A percentile compares a stretch with the other conserved stretches of the same genome.
These are phyloP conservation scores for Beauveria rudraprayagi DNA, from an alignment of 2,329 filamentous ascomycete genomes.

Conservation along the genomic window DNA sequence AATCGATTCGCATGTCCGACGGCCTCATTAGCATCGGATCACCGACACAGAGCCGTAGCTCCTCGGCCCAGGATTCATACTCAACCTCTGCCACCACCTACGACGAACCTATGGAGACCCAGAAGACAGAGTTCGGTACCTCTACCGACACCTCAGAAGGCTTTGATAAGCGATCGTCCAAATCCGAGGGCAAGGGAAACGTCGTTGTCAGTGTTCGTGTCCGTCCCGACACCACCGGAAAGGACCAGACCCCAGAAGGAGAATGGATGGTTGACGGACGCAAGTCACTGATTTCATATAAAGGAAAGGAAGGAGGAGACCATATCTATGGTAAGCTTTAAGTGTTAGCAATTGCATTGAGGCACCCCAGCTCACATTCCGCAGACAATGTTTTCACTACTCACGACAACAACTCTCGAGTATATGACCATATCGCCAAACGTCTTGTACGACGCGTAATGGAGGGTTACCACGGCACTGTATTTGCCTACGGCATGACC, in stretches of 20 bases:
- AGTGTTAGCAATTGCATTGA: background rate
- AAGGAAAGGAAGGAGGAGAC: constrained; percentile 83
- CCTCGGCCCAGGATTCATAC: constrained; percentile 86
- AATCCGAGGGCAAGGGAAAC: constrained; percentile 77
- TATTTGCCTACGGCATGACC: constrained; percentile 98
- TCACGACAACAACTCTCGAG: constrained; percentile 86
- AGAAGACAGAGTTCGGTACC: constrained; percentile 19
- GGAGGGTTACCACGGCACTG: constrained; percentile 97
- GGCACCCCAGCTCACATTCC: constrained; percentile 15
- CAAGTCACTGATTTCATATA: constrained; percentile 72
- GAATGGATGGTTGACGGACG: constrained; percentile 92
- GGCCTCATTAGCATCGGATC: constrained; percentile 71
- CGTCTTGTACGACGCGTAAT: constrained; percentile 91
- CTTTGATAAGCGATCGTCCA: constrained; percentile 41
- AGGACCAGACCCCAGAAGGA: constrained; percentile 55
- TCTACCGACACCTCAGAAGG: constrained; percentile 22
- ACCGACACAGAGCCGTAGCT: constrained; percentile 80
- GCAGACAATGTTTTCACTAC: constrained; percentile 93
- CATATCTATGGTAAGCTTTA: constrained; percentile 72
- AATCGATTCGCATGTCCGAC: constrained; percentile 65
- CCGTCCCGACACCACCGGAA: constrained; percentile 67
- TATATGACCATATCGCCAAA: constrained; percentile 92
- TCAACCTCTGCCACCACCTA: constrained; percentile 84
- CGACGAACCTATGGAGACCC: constrained; percentile 63
- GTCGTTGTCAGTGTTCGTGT: constrained; percentile 93